phyloP scores from a whole-genome alignment of 2,329 filamentous ascomycete species.

The Cladobotryum protrusum region DNA sequence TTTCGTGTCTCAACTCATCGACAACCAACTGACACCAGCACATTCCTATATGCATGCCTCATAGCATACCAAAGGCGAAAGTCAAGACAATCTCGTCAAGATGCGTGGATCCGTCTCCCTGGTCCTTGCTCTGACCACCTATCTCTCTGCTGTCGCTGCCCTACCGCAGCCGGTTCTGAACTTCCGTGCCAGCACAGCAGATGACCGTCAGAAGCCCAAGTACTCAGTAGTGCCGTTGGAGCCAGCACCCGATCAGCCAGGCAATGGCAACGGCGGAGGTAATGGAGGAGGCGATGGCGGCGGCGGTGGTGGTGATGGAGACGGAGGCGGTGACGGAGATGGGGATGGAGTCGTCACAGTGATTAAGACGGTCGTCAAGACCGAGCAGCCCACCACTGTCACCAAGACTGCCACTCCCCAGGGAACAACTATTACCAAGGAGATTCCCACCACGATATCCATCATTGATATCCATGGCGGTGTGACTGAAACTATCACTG shows the following conservation, averaged over 20 bases:
- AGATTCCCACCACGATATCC: conserved; percentile 24
- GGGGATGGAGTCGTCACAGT: conserved; percentile 24
- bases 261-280: conserved; percentile 17
- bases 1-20: too few relatives aligned
- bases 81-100: conserved; percentile 15
- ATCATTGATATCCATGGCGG: conserved; percentile 23
- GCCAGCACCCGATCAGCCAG: conserved; percentile 22
- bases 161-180: conserved; percentile 22
- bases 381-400: conserved; percentile 22
- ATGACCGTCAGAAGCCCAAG: conserved; percentile 20
- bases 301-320: conserved; percentile 10
- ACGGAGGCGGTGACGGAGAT: conserved; percentile 10
- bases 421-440: conserved; percentile 22
- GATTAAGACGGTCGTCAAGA: conserved; percentile 28
- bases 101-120: conserved; percentile 27
- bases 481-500: conserved; percentile 22
- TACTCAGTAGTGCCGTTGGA: conserved; percentile 37
- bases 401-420: conserved; percentile 20
- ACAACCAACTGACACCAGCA: too few relatives aligned
- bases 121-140: conserved; percentile 25
- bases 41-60: conserved; percentile 6
- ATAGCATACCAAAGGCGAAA: neutral
- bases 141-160: conserved; percentile 20
- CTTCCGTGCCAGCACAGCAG: conserved; percentile 16
- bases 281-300: conserved; percentile 8